Evolutionary conservation across 139 green algal species (phyloP).

Genomic region (Gonium pectorale): DNA sequence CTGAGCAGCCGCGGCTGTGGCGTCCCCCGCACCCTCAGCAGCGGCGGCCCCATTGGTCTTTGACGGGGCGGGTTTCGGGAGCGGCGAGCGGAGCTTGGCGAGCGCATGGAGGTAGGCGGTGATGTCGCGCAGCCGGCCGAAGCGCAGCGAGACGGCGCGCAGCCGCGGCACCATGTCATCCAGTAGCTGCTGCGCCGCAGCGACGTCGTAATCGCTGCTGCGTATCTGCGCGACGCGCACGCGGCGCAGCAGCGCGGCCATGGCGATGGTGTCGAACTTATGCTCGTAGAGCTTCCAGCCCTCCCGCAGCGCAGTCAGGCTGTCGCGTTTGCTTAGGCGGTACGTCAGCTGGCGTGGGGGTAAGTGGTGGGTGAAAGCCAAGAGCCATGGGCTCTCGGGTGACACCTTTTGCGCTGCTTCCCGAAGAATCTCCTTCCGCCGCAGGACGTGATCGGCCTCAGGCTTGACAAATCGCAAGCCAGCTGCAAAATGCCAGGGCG

Average conservation of each 20-base stretch:
- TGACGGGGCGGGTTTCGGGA: neutral
- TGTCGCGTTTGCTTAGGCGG: conserved; percentile 27
- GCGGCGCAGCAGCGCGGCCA: conserved; percentile 32
- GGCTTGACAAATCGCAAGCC: too few species aligned
- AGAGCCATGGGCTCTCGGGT: conserved; percentile 1
- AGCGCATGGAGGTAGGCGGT: conserved; percentile 35
- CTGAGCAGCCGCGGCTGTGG: neutral
- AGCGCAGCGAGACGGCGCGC: conserved; percentile 9
- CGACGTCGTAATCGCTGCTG: neutral
- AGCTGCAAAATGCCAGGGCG: too few species aligned
- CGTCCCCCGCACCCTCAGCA: neutral
- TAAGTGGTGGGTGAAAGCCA: neutral
- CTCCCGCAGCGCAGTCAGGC: neutral
- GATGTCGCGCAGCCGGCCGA: conserved; percentile 11
- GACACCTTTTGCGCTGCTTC: neutral
- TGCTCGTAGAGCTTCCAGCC: conserved; percentile 31
- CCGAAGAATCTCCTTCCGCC: neutral
- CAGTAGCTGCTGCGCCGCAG: conserved; percentile 12
- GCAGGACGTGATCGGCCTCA: too few species aligned
- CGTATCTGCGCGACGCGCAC: conserved; percentile 16
- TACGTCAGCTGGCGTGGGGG: conserved; percentile 3
- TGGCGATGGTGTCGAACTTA: conserved; percentile 31
- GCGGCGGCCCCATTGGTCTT: neutral
- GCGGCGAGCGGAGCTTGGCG: conserved; percentile 25
- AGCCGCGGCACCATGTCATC: neutral